Conservation (phyloP, 1,284 basidiomycete species). For the Xerocomus amazonicus region DNA sequence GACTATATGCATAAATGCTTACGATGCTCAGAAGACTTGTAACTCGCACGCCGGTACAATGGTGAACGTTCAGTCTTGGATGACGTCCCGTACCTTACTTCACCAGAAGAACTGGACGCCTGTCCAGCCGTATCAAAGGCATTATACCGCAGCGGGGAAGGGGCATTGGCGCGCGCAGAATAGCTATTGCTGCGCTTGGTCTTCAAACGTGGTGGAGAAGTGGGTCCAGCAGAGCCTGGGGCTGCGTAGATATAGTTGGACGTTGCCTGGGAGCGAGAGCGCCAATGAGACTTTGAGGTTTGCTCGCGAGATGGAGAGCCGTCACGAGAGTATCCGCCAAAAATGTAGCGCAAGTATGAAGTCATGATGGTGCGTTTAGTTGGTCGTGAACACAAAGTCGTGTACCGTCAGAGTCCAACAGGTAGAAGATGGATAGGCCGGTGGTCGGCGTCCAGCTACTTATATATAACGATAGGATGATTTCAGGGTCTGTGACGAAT, state of each 20-base stretch:
- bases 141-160: constrained; percentile 32
- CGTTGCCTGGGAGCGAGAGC: constrained; percentile 30
- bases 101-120: constrained; percentile 15
- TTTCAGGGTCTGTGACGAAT: constrained; percentile 21
- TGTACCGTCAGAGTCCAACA: constrained; percentile 11
- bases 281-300: constrained; percentile 28
- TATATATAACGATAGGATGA: constrained; percentile 30
- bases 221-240: constrained; percentile 18
- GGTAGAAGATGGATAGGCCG: constrained; percentile 9
- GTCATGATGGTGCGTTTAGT: constrained; percentile 24
- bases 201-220: constrained; percentile 31
- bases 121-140: constrained; percentile 23
- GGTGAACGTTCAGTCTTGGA: constrained; percentile 27
- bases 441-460: constrained; percentile 5
- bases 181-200: constrained; percentile 36
- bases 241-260: constrained; percentile 30
- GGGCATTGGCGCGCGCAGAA: constrained; percentile 27
- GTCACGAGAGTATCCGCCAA: constrained; percentile 30
- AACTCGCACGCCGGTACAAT: constrained; percentile 33
- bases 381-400: constrained; percentile 21
- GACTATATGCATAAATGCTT: constrained; percentile 7
- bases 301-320: constrained; percentile 24
- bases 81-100: constrained; percentile 29
- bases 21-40: constrained; percentile 35
- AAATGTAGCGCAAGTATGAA: constrained; percentile 35